These are phyloP conservation scores for Pleurotus citrinopileatus DNA, from an alignment of 768 basidiomycete species.

Conservation along the genomic window DNA sequence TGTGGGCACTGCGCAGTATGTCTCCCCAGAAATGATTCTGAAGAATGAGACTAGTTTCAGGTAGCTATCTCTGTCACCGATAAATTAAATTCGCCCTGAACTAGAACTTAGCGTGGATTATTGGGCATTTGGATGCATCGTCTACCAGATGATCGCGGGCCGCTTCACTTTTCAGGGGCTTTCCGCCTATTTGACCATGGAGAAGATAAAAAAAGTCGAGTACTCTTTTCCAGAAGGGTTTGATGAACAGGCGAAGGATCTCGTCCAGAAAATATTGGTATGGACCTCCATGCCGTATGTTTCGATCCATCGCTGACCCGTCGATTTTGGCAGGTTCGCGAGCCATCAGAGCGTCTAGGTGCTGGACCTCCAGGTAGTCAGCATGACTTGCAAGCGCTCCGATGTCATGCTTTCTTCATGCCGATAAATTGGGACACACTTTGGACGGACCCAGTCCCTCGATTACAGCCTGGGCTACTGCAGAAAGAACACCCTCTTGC, in stretches of 20 bases:
- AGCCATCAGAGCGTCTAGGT: constrained; percentile 41
- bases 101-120: constrained; percentile 71
- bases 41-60: constrained; percentile 72
- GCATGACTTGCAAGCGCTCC: constrained; percentile 42
- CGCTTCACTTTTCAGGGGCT: constrained; percentile 88
- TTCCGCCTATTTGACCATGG: constrained; percentile 93
- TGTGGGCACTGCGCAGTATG: constrained; percentile 90
- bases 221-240: constrained; percentile 88
- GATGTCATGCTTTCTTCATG: constrained; percentile 51
- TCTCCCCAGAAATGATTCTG: constrained; percentile 82
- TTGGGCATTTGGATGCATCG: constrained; percentile 93
- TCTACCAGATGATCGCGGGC: constrained; percentile 92
- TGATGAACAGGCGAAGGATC: constrained; percentile 75
- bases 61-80: constrained; percentile 31
- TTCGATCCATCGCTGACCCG: constrained; percentile 1
- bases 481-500: constrained; percentile 38
- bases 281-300: constrained; percentile 14
- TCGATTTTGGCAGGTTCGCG: constrained; percentile 24
- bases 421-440: constrained; percentile 48
- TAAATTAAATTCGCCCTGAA: constrained; percentile 3
- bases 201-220: constrained; percentile 87
- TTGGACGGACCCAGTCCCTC: constrained; percentile 55
- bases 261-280: constrained; percentile 78
- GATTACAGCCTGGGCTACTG: constrained; percentile 50
- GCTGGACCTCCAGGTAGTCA: constrained; percentile 36